phyloP scores from a whole-genome alignment of 2,329 filamentous ascomycete species.

The Trichoderma polysporum region DNA sequence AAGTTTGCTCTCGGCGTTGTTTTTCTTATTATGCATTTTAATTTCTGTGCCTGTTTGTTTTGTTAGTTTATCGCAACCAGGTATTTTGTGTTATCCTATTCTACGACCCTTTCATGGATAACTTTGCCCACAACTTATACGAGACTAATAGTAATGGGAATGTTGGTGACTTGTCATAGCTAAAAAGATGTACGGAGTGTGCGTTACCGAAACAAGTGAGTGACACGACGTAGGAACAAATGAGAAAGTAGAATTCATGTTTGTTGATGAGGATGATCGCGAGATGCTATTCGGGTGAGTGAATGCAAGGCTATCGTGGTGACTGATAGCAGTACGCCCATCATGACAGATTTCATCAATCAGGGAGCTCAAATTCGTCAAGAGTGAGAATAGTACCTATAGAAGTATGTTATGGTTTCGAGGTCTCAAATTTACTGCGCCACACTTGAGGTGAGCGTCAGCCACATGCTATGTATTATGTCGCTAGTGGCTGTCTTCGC shows the following conservation, averaged over 20 bases:
- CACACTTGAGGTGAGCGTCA: not conserved
- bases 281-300: too few species aligned
- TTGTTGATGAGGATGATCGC: not conserved
- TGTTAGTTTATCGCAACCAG: not conserved
- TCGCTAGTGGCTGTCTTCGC: conserved; percentile 5
- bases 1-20: not conserved
- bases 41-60: conserved; percentile 10
- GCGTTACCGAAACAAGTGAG: not conserved
- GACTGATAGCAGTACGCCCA: too few species aligned
- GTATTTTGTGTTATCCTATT: not conserved
- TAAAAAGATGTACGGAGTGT: not conserved
- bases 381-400: too few species aligned
- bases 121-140: not conserved
- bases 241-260: not conserved
- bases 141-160: not conserved
- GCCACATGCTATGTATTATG: not conserved
- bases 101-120: not conserved
- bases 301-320: too few species aligned
- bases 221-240: not conserved
- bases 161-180: not conserved
- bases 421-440: not conserved
- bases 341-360: too few species aligned
- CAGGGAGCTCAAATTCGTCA: too few species aligned
- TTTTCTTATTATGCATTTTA: conserved; percentile 20
- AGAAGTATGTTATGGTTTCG: too few species aligned